A percentile compares a stretch with the other conserved stretches of the same genome.
These are phyloP conservation scores for Calonectria pauciramosa DNA, from an alignment of 2,329 filamentous ascomycete species.

Conservation along the genomic window DNA sequence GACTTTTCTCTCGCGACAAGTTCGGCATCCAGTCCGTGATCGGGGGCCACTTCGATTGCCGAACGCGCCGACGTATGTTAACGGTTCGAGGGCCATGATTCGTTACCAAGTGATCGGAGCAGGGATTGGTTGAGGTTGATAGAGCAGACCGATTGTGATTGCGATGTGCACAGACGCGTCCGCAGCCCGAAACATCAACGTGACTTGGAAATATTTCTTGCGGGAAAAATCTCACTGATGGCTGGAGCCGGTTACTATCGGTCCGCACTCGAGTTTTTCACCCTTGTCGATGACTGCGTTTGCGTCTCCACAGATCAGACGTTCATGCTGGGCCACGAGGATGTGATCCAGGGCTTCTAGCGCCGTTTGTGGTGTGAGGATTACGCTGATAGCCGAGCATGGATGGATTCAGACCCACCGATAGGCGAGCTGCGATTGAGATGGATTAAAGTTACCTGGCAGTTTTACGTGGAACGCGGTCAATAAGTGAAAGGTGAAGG, in stretches of 20 bases:
- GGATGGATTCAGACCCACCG: slow-evolving; percentile 3
- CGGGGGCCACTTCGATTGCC: slow-evolving; percentile 15
- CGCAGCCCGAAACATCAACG: not conserved
- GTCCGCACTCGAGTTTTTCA: not conserved
- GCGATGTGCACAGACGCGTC: not conserved
- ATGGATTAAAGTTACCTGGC: not conserved
- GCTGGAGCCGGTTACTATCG: slow-evolving; percentile 8
- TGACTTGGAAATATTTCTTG: not conserved
- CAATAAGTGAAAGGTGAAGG: not conserved
- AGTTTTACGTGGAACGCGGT: not conserved
- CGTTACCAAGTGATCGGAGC: not conserved
- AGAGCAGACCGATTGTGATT: not conserved
- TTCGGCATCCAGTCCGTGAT: slow-evolving; percentile 12
- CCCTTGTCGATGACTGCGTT: not conserved
- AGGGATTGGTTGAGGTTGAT: not conserved
- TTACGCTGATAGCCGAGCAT: slow-evolving; percentile 14
- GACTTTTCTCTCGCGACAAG: slow-evolving; percentile 11
- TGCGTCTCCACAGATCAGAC: slow-evolving; percentile 2
- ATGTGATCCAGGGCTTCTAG: not conserved
- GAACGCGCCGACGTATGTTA: slow-evolving; percentile 1
- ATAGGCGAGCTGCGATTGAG: slow-evolving; percentile 4
- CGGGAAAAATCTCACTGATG: not conserved
- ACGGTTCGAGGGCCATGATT: not conserved
- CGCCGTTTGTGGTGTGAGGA: not conserved
- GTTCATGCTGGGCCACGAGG: slow-evolving; percentile 1